Evolutionary conservation across 805 yeast species (phyloP).

Genomic region (Cyberlindnera xishuangbannaensis): DNA sequence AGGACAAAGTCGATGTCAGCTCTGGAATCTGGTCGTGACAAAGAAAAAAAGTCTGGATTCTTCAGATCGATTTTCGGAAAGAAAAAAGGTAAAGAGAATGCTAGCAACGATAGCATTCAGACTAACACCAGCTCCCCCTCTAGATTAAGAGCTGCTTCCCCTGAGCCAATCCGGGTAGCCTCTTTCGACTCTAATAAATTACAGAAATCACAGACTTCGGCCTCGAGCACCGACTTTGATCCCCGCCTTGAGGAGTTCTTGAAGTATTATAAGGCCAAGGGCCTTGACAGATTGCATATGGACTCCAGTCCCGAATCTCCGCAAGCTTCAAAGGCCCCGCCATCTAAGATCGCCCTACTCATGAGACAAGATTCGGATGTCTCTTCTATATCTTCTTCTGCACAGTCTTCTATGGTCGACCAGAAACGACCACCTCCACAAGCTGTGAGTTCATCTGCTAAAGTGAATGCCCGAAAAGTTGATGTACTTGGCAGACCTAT

Average conservation of each 20-base stretch:
- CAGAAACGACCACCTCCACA: neutral
- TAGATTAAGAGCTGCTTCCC: constrained; percentile 1
- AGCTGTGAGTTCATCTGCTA: neutral
- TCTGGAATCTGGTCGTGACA: constrained; percentile 6
- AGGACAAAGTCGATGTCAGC: constrained; percentile 30
- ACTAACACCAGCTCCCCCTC: neutral
- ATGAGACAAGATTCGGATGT: constrained; percentile 1
- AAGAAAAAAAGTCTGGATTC: constrained; percentile 31
- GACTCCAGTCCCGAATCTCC: no score
- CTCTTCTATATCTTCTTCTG: constrained; percentile 10
- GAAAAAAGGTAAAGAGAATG: constrained; percentile 19
- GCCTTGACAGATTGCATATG: constrained; percentile 19
- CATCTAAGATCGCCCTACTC: neutral
- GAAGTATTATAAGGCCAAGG: constrained; percentile 30
- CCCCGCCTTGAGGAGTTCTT: constrained; percentile 43
- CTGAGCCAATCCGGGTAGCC: constrained; percentile 6
- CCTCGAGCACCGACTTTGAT: constrained; percentile 29
- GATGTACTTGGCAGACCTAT: constrained; percentile 40
- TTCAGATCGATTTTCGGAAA: constrained; percentile 31
- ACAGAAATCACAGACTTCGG: constrained; percentile 16
- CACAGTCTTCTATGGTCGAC: constrained; percentile 8
- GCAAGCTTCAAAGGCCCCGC: no score
- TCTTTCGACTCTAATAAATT: constrained; percentile 2
- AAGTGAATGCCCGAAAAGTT: constrained; percentile 19
- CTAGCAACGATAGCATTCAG: constrained; percentile 3